Base-by-base conservation (phyloP, 2,329 filamentous ascomycete species). In the Penicillium sp. region DNA sequence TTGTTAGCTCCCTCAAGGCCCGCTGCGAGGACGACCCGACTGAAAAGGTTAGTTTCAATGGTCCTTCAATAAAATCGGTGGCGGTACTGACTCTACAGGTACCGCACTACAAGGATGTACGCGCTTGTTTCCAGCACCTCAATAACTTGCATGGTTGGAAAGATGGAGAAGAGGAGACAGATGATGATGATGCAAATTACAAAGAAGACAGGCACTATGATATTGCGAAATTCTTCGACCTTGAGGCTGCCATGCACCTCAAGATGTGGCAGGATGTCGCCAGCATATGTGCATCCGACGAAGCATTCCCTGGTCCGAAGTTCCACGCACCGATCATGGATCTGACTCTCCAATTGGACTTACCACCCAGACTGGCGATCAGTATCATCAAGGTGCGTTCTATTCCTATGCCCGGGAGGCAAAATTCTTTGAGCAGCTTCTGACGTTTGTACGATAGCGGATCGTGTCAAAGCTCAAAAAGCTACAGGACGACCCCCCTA, bases 211-310 rank as follows among this genome's bases (percentile, higher is more conserved):
- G 15, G n/a, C 47, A 40, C 9, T 24, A 13, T 34, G n/a, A 19
- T 3, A n/a, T 28, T n/a, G 47, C 34, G 12, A n/a, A 19, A 22
- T 49, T 49, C 3, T 45, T 45, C 6, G 17, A 49, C 28, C 24
- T 49, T n/a, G 47, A 49, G 22, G 47, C 47, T 13, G 29, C 47
- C 2, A 39, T 39, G 33, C 12, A 33, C 8, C 47, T 49, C 17
- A 13, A 5, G 2, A 17, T 22, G 3, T 49, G 47, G 47, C 7
- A 39, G 1, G 29, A 49, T 33, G 8, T 45, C 3, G 4, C 13
- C n/a, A 19, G 12, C 2, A 33, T 45, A n/a, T 49, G 41, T 19
- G 19, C 24, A 32, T 32, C 42, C 7, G 21, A 33, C 5, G 12
- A 40, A 3, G 5, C 13, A 13, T 45, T 49, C 28, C 33, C 47